phyloP scores from a whole-genome alignment of 2,329 filamentous ascomycete species.

The Dendryphion nanum region DNA sequence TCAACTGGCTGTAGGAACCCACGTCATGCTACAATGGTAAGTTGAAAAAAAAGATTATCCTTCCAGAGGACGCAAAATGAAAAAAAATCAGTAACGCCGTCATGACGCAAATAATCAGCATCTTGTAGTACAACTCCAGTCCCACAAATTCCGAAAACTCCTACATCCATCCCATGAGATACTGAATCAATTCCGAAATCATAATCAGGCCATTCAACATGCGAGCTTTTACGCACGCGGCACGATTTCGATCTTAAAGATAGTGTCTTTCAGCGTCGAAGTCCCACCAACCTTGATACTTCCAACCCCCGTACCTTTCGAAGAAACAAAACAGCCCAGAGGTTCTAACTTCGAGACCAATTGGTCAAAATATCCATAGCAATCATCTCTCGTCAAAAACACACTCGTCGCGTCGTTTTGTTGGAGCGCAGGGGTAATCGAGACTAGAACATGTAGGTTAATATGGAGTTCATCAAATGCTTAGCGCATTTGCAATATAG shows the following conservation, averaged over 20 bases:
- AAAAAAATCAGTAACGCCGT: too few relatives aligned
- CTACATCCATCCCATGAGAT: too few relatives aligned
- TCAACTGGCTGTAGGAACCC: too few relatives aligned
- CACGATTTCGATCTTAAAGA: conserved; percentile 22
- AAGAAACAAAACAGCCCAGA: conserved; percentile 19
- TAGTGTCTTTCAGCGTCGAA: conserved; percentile 17
- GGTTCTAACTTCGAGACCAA: conserved; percentile 17
- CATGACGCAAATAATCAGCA: too few relatives aligned
- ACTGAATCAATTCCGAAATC: too few relatives aligned
- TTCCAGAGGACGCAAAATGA: too few relatives aligned
- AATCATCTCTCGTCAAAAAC: conserved; percentile 23
- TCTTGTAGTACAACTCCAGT: too few relatives aligned
- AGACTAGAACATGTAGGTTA: conserved; percentile 15
- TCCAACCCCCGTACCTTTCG: conserved; percentile 19
- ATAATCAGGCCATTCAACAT: too few relatives aligned
- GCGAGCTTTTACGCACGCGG: conserved; percentile 2
- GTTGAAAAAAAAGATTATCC: too few relatives aligned
- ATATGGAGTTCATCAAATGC: neutral
- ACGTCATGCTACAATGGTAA: too few relatives aligned
- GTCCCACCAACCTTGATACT: conserved; percentile 21
- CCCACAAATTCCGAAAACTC: too few relatives aligned
- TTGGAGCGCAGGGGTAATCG: conserved; percentile 20
- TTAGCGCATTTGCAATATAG: neutral
- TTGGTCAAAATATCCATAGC: conserved; percentile 27
- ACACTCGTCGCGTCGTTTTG: conserved; percentile 12